Conservation (phyloP, 345 rosid genomes). For the Xanthoceras sorbifolium region DNA sequence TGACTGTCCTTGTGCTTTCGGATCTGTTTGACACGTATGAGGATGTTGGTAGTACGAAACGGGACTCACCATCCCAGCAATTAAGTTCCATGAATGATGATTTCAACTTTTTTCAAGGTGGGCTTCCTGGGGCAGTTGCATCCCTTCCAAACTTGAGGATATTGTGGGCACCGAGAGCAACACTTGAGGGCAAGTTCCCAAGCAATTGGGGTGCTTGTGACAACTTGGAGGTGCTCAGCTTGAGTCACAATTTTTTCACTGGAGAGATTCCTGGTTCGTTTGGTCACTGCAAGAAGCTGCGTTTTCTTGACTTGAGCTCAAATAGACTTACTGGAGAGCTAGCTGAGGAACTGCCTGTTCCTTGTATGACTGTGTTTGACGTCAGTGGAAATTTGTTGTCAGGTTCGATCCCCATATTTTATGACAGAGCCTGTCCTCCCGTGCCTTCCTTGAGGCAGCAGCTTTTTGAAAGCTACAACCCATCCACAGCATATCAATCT, state of each 20-base stretch:
- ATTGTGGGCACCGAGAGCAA: constrained; percentile 88
- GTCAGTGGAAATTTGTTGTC: constrained; percentile 65
- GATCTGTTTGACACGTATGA: constrained; percentile 50
- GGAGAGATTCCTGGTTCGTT: constrained; percentile 59
- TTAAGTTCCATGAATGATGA: constrained; percentile 52
- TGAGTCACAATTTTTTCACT: constrained; percentile 69
- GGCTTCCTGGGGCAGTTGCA: constrained; percentile 55
- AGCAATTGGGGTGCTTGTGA: constrained; percentile 74
- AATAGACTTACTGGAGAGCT: constrained; percentile 70
- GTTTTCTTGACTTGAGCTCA: constrained; percentile 68
- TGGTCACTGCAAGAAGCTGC: constrained; percentile 61
- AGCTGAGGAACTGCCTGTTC: constrained; percentile 52
- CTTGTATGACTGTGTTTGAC: constrained; percentile 86
- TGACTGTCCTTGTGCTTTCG: constrained; percentile 80
- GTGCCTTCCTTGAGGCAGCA: constrained; percentile 35
- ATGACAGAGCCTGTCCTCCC: constrained; percentile 46
- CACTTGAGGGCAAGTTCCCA: constrained; percentile 62
- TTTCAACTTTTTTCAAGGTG: constrained; percentile 79
- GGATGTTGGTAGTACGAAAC: constrained; percentile 40
- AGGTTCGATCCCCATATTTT: constrained; percentile 70
- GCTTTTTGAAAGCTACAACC: constrained; percentile 34
- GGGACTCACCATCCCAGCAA: constrained; percentile 38
- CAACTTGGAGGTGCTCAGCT: constrained; percentile 74
- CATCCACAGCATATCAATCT: constrained; percentile 59
- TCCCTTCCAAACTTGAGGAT: constrained; percentile 69